A percentile compares a stretch with the other conserved stretches of the same genome.
Evolutionary conservation across 192 early-diverging fungal species (phyloP).

Genomic region (Backusella westeae): DNA sequence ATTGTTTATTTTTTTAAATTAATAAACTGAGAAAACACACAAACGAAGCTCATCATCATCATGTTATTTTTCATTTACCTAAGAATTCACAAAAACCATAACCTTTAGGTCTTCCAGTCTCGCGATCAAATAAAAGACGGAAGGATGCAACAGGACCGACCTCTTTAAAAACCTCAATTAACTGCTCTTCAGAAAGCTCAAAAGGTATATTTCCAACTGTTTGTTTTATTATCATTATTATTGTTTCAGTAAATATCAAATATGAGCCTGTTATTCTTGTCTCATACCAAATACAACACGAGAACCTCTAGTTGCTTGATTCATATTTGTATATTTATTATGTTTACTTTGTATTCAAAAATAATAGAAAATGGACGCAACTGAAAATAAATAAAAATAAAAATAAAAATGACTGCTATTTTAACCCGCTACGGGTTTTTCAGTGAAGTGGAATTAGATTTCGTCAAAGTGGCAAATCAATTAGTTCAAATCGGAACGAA

Average conservation of each 20-base stretch:
- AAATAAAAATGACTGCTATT: too few relatives aligned
- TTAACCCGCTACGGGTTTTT: too few relatives aligned
- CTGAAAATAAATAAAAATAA: too few relatives aligned
- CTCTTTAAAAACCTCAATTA: slow-evolving; percentile 89
- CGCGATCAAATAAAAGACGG: slow-evolving; percentile 89
- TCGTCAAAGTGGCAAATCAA: too few relatives aligned
- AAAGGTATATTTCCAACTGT: slow-evolving; percentile 80
- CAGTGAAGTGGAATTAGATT: too few relatives aligned
- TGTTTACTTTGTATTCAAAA: background rate
- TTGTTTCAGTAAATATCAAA: background rate
- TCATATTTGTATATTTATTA: slow-evolving; percentile 13
- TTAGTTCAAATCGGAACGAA: too few relatives aligned
- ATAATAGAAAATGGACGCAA: too few relatives aligned
- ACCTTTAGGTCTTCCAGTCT: slow-evolving; percentile 84
- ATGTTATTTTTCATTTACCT: slow-evolving; percentile 37
- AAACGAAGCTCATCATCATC: background rate
- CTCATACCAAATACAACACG: slow-evolving; percentile 37
- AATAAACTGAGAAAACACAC: slow-evolving; percentile 17
- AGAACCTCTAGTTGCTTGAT: slow-evolving; percentile 36
- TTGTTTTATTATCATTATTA: background rate
- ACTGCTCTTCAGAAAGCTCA: slow-evolving; percentile 90
- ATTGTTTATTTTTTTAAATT: background rate
- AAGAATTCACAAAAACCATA: slow-evolving; percentile 94
- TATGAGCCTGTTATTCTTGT: background rate
- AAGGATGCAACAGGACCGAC: slow-evolving; percentile 85